Percentiles rank a stretch among this genome's conserved stretches.
Evolutionary conservation across 176 grass and related monocot species (phyloP).

Genomic region (Alopecurus myosuroides): DNA sequence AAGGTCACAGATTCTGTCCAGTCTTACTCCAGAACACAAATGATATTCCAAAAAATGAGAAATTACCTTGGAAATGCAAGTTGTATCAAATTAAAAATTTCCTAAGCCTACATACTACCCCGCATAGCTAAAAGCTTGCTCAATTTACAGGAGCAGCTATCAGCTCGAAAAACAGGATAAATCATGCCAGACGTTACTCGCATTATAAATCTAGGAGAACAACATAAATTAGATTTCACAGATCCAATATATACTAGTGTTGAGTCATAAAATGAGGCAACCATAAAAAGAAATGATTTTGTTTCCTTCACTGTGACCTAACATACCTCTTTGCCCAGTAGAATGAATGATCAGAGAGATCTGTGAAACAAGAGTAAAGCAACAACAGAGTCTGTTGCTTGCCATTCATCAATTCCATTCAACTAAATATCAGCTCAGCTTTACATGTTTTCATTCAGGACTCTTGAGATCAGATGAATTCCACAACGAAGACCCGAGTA

Average conservation of each 20-base stretch:
- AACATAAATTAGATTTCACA: neutral
- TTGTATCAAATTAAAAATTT: neutral
- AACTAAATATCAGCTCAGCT: neutral
- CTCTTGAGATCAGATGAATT: conserved; percentile 8
- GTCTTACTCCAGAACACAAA: neutral
- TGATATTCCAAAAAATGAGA: neutral
- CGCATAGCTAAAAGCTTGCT: neutral
- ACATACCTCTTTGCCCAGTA: neutral
- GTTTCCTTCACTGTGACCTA: neutral
- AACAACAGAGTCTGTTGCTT: neutral
- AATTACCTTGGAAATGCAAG: neutral
- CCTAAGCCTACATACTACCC: neutral
- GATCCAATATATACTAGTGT: neutral
- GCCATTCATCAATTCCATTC: neutral
- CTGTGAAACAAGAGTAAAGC: neutral
- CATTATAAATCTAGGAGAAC: neutral
- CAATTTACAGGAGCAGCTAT: neutral
- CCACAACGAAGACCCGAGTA: neutral
- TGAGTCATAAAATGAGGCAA: neutral
- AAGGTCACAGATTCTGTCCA: neutral
- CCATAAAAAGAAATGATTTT: neutral
- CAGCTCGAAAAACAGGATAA: neutral
- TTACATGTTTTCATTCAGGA: neutral
- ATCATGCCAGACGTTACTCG: neutral
- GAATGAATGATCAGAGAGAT: neutral